Base-by-base conservation (phyloP, 2,329 filamentous ascomycete species). In the Penicillium palitans region DNA sequence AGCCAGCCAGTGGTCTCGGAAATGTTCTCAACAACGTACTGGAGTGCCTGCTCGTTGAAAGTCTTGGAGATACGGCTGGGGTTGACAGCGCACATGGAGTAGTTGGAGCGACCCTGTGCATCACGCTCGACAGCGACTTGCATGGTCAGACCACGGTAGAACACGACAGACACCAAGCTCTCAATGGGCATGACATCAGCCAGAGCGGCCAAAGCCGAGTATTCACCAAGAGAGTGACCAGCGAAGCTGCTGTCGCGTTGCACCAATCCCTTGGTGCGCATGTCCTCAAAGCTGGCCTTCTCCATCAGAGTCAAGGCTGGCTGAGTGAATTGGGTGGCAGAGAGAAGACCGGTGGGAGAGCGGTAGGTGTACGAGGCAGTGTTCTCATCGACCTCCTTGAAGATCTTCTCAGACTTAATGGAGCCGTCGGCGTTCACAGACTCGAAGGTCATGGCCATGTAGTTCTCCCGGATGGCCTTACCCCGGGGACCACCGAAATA, bases 141-240 rank as follows among this genome's bases (percentile, higher is more conserved):
- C 57, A 59, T 59, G 37, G 57, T 54, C n/a, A 59, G 47, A 46
- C 55, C 95, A 77, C 95, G 92, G 82, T 99, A 99, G 84, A 99
- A 99, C 55, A 99, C 96, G 47, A 99, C 95, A 0, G 95, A 98
- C 2, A 99, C 95, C 76, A 99, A 83, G 68, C 90, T 95, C 82
- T 99, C 95, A 71, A 99, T 99, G n/a, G 96, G 95, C 91, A 99
- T 96, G 74, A 99, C 95, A 72, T 99, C 93, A 12, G 96, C 95
- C 61, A 99, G 84, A 13, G 95, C 95, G 62, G 95, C 95, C 63
- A 99, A 87, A 10, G 95, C 95, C 62, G 93, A 97, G 82, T 99
- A 99, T 80, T 99, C 95, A 78, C 95, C 95, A 24, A 99, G 87
- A 0, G 96, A 99, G 82, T 99, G 95, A 66, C 95, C 95, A 15